These are phyloP conservation scores for Sarcodon sp. DNA, from an alignment of 768 basidiomycete genomes.

Conservation along the genomic window DNA sequence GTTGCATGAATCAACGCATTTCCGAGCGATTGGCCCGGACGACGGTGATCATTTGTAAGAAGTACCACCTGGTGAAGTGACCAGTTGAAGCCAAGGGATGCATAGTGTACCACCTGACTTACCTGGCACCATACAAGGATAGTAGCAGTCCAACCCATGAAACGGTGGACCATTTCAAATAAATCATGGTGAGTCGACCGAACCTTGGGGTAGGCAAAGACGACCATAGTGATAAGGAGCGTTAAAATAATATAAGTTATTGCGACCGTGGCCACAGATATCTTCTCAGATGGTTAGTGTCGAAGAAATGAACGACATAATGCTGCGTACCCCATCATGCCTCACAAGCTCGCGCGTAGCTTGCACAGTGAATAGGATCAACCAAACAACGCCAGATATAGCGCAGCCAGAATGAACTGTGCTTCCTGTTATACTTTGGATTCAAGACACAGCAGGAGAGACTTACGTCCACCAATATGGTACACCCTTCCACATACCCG, in stretches of 20 bases:
- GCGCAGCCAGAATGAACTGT: slow-evolving; percentile 43
- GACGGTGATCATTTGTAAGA: slow-evolving; percentile 39
- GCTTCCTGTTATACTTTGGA: neutral
- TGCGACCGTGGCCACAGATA: slow-evolving; percentile 32
- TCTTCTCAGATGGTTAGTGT: slow-evolving; percentile 20
- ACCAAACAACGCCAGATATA: slow-evolving; percentile 39
- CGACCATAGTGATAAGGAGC: slow-evolving; percentile 32
- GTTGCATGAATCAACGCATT: slow-evolving; percentile 28
- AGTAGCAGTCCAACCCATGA: slow-evolving; percentile 41
- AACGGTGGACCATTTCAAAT: slow-evolving; percentile 45
- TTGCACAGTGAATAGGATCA: slow-evolving; percentile 33
- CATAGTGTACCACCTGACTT: slow-evolving; percentile 3
- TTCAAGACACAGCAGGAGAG: neutral
- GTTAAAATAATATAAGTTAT: slow-evolving; percentile 38
- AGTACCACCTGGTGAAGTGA: slow-evolving; percentile 26
- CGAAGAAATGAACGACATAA: neutral
- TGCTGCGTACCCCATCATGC: slow-evolving; percentile 19
- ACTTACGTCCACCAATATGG: slow-evolving; percentile 38
- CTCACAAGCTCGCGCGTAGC: slow-evolving; percentile 35
- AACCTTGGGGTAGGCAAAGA: slow-evolving; percentile 37
- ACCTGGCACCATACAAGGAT: slow-evolving; percentile 44
- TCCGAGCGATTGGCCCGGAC: slow-evolving; percentile 22
- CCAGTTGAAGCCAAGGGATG: neutral
- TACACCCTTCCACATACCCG: slow-evolving; percentile 42
- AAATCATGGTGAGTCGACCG: slow-evolving; percentile 34